Evolutionary conservation across 2,329 filamentous ascomycete genomes (phyloP).

Genomic region (Alternaria panax): DNA sequence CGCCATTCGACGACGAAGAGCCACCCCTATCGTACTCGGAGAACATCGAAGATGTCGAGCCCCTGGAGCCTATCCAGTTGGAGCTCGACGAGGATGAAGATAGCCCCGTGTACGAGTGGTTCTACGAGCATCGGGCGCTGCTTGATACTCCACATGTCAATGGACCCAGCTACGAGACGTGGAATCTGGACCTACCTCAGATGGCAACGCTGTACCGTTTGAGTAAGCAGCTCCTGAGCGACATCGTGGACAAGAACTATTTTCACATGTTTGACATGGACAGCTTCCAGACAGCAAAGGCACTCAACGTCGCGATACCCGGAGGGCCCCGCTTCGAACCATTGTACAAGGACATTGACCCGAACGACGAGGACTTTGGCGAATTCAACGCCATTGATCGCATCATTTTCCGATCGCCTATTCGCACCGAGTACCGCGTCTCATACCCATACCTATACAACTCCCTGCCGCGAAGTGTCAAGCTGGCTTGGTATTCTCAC

Average conservation of each 20-base stretch:
- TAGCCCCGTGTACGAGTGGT: constrained; percentile 90
- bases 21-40: constrained; percentile 97
- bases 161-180: constrained; percentile 93
- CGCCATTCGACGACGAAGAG: constrained; percentile 98
- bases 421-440: constrained; percentile 94
- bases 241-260: constrained; percentile 95
- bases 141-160: constrained; percentile 93
- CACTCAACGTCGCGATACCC: constrained; percentile 95
- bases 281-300: constrained; percentile 94
- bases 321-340: constrained; percentile 97
- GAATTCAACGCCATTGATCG: constrained; percentile 99
- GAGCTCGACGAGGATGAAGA: constrained; percentile 96
- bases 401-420: constrained; percentile 96
- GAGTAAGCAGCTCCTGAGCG: constrained; percentile 87
- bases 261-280: constrained; percentile 97
- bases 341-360: constrained; percentile 97
- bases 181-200: constrained; percentile 91
- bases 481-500: constrained; percentile 90
- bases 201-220: constrained; percentile 96
- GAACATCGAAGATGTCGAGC: constrained; percentile 98
- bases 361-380: constrained; percentile 98
- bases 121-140: constrained; percentile 92
- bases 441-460: constrained; percentile 97
- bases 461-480: constrained; percentile 91
- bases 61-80: constrained; percentile 97